A percentile compares a stretch with the other conserved stretches of the same genome.
Conservation (phyloP, 1,139 yeast species). For the Yamadazyma trypodendri region DNA sequence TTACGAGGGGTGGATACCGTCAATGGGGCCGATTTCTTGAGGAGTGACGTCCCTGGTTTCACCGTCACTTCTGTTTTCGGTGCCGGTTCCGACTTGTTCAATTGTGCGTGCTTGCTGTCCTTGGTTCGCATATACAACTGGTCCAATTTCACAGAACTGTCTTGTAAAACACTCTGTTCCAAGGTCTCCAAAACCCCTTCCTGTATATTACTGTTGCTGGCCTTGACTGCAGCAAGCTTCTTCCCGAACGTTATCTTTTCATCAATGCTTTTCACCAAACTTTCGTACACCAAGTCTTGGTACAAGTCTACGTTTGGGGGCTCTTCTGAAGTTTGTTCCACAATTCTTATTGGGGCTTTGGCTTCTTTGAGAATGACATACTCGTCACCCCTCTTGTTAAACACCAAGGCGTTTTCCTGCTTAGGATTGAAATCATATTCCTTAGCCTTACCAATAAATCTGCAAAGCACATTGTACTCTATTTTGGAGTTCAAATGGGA, state of each 20-base stretch:
- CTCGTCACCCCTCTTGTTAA: constrained; percentile 42
- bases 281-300: constrained; percentile 22
- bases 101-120: constrained; percentile 6
- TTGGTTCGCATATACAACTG: constrained; percentile 13
- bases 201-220: constrained; percentile 1
- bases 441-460: constrained; percentile 42
- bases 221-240: constrained; percentile 3
- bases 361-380: constrained; percentile 38
- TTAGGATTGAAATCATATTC: constrained; percentile 23
- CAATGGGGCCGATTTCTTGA: constrained; percentile 12
- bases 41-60: constrained; percentile 7
- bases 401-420: constrained; percentile 25
- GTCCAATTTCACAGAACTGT: constrained; percentile 6
- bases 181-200: constrained; percentile 9
- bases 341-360: constrained; percentile 25
- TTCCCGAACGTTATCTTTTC: constrained; percentile 21
- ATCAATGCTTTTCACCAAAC: constrained; percentile 26
- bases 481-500: constrained; percentile 29
- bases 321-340: constrained; percentile 9
- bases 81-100: no score
- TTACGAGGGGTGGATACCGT: constrained; percentile 27
- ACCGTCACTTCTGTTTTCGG: constrained; percentile 13
- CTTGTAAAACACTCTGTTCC: constrained; percentile 7
- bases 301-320: constrained; percentile 3
- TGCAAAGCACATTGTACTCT: constrained; percentile 37